Conservation (phyloP, 805 yeast species). For the Vanderwaltozyma tropicalis region DNA sequence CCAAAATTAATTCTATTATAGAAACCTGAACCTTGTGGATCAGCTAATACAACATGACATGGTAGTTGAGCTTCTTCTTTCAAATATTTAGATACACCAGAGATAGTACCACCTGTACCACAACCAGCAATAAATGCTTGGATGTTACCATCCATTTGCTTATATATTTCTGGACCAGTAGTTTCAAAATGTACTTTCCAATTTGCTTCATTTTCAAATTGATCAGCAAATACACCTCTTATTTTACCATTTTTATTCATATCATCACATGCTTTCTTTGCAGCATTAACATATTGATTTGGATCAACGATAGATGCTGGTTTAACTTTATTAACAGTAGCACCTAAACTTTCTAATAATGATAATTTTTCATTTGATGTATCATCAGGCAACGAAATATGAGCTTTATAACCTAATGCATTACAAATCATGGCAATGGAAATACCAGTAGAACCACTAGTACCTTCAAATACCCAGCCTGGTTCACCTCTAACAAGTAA, state of each 20-base stretch:
- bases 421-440: constrained; percentile 85
- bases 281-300: constrained; percentile 83
- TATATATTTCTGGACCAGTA: constrained; percentile 90
- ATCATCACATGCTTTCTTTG: constrained; percentile 53
- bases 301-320: constrained; percentile 96
- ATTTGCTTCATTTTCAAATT: constrained; percentile 85
- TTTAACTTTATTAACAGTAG: constrained; percentile 70
- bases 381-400: constrained; percentile 91
- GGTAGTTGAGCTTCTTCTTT: constrained; percentile 42
- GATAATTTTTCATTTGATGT: constrained; percentile 77
- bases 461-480: constrained; percentile 72
- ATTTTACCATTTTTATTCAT: constrained; percentile 27
- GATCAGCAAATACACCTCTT: constrained; percentile 81
- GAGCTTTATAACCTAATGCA: constrained; percentile 80
- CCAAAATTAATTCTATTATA: constrained; percentile 77
- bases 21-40: constrained; percentile 93
- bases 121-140: constrained; percentile 84
- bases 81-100: constrained; percentile 78
- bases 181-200: constrained; percentile 75
- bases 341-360: constrained; percentile 66
- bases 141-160: constrained; percentile 52
- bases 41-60: constrained; percentile 61
- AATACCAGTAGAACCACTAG: constrained; percentile 94
- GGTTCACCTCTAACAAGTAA: constrained; percentile 51
- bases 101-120: constrained; percentile 94